Evolutionary conservation across 345 rosid genomes (phyloP), one percentile per base, ranked within the genome.

Genomic region (Eucalyptus decipiens): DNA sequence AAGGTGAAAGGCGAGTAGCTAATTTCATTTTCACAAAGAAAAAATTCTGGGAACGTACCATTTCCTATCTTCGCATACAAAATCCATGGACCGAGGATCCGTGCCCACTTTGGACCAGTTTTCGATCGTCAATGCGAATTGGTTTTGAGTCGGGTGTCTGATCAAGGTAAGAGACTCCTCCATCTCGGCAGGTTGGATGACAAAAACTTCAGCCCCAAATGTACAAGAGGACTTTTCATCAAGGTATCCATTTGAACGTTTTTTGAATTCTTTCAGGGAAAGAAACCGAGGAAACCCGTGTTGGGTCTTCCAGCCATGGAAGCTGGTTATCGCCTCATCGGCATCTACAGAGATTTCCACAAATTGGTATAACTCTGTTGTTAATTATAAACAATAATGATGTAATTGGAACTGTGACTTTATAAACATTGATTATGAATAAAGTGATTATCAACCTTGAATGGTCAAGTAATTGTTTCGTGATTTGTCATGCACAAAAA

Each of bases 51-150:
- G 30, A 58, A 58, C 1, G 65, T 58, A 24, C 65, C 65, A 24
- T 24, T 24, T 0, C 65, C 65, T 24, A 2, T 1, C 0, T 58
- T 24, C n/a, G 14, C 0, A 24, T 1, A 1, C 1, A 58, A 58
- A 5, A 0, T 24, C 15, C 5, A 0, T 0, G 65, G 0, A 5
- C 1, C 1, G 0, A 1, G 3, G 15, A 58, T 24, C 30, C 65
- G n/a, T 15, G 40, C 34, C 13, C 13, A 81, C 4, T 16, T 1
- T 52, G 52, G 67, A 26, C 28, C 51, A 88, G 24, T 81, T 56
- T 42, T 26, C 10, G 37, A 88, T 15, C 50, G 9, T 43, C 13
- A 34, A 80, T 5, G 18, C 1, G 54, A 14, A 26, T 21, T 14
- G 23, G n/a, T 17, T 42, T 18, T 3, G 9, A 0, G 1, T 0